Conservation (phyloP, 768 basidiomycete genomes). For the Holtermanniella nyarrowii region DNA sequence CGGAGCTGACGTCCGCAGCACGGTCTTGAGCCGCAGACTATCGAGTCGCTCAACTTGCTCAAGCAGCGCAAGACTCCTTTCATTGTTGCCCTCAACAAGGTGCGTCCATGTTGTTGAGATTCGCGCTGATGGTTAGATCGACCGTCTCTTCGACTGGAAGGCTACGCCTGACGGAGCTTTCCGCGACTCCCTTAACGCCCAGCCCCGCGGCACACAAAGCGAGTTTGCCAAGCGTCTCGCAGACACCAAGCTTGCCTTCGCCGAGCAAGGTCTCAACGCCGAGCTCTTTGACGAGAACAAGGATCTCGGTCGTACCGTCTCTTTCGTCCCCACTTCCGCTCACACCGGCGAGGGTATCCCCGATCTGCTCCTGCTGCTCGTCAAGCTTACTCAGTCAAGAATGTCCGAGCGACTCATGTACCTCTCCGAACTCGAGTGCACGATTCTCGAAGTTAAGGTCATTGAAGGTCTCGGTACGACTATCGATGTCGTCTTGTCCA, state of each 20-base stretch:
- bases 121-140: slow-evolving; percentile 53
- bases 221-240: slow-evolving; percentile 83
- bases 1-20: slow-evolving; percentile 49
- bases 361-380: slow-evolving; percentile 97
- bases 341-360: slow-evolving; percentile 97
- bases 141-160: slow-evolving; percentile 94
- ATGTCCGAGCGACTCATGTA: slow-evolving; percentile 99
- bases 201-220: slow-evolving; percentile 64
- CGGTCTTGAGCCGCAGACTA: slow-evolving; percentile 92
- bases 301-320: slow-evolving; percentile 84
- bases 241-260: slow-evolving; percentile 82
- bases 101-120: slow-evolving; percentile 27
- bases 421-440: slow-evolving; percentile 91
- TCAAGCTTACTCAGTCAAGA: slow-evolving; percentile 92
- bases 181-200: slow-evolving; percentile 77
- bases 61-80: slow-evolving; percentile 93
- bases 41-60: slow-evolving; percentile 86
- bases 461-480: slow-evolving; percentile 96
- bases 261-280: slow-evolving; percentile 95
- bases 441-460: slow-evolving; percentile 96
- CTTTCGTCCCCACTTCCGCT: slow-evolving; percentile 93
- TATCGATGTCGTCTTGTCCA: slow-evolving; percentile 90
- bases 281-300: slow-evolving; percentile 96
- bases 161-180: slow-evolving; percentile 84
- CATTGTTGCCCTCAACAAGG: slow-evolving; percentile 97